These are phyloP conservation scores for Chamaenerion angustifolium DNA, from an alignment of 345 rosid species.

Conservation along the genomic window DNA sequence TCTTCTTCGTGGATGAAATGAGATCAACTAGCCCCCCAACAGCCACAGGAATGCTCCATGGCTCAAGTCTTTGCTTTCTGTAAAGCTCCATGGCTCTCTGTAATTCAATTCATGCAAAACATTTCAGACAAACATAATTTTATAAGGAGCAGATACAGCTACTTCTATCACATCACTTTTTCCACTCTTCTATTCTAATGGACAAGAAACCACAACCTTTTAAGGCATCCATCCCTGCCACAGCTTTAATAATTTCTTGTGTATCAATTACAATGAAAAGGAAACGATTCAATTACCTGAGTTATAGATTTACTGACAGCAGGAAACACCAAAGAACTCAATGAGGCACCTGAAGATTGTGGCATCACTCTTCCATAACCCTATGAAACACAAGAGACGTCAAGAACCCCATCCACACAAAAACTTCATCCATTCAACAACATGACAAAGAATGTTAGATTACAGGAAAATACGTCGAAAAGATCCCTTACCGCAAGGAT, in stretches of 20 bases:
- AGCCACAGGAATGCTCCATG: slow-evolving; percentile 19
- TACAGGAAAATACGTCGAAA: background rate
- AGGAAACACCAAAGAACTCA: too few relatives aligned
- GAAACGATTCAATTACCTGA: too few relatives aligned
- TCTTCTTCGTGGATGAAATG: slow-evolving; percentile 11
- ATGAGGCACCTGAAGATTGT: slow-evolving; percentile 18
- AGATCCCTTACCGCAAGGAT: slow-evolving; percentile 42
- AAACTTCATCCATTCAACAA: background rate
- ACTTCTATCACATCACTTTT: too few relatives aligned
- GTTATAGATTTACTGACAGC: too few relatives aligned
- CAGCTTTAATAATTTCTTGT: too few relatives aligned
- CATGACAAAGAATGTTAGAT: background rate
- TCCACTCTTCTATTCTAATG: too few relatives aligned
- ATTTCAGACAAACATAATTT: too few relatives aligned
- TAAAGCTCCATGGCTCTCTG: slow-evolving; percentile 79
- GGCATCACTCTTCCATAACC: slow-evolving; percentile 52
- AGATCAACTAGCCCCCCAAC: slow-evolving; percentile 15
- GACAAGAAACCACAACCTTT: too few relatives aligned
- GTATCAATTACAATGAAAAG: too few relatives aligned
- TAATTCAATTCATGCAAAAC: slow-evolving; percentile 1
- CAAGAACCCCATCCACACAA: too few relatives aligned
- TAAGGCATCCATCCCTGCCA: too few relatives aligned
- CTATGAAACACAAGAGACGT: slow-evolving; percentile 18
- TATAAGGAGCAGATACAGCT: too few relatives aligned
- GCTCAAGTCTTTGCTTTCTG: slow-evolving; percentile 51